These are phyloP conservation scores for Helotiales sp. DNA, from an alignment of 2,329 filamentous ascomycete genomes.

Conservation along the genomic window DNA sequence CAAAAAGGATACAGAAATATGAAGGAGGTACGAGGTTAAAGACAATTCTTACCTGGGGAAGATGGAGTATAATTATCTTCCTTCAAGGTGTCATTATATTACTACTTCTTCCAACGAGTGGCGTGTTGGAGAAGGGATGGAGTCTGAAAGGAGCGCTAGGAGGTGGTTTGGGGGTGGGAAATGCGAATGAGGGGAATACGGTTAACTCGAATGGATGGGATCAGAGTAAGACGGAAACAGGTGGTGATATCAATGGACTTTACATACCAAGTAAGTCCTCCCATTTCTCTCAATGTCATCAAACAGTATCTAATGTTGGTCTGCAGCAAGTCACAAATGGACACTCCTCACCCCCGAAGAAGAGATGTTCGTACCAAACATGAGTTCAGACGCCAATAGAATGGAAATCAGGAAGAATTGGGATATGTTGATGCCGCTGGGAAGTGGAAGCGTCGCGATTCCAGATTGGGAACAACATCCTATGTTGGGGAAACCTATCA, in stretches of 20 bases:
- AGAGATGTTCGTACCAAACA: slow-evolving; percentile 36
- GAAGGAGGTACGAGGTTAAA: slow-evolving; percentile 10
- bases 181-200: background rate
- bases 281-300: background rate
- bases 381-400: slow-evolving; percentile 32
- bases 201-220: too few relatives aligned
- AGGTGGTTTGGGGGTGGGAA: background rate
- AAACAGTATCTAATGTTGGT: background rate
- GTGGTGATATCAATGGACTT: slow-evolving; percentile 37
- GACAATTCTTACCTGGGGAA: slow-evolving; percentile 28
- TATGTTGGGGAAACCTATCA: slow-evolving; percentile 35
- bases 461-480: slow-evolving; percentile 34
- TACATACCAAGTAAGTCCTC: slow-evolving; percentile 33
- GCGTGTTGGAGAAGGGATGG: slow-evolving; percentile 16
- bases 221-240: slow-evolving; percentile 31
- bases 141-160: background rate
- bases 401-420: slow-evolving; percentile 35
- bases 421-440: slow-evolving; percentile 37
- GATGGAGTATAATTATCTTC: slow-evolving; percentile 31
- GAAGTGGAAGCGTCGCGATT: slow-evolving; percentile 35
- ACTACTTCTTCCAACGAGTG: slow-evolving; percentile 25
- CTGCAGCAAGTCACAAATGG: slow-evolving; percentile 29
- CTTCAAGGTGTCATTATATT: slow-evolving; percentile 32
- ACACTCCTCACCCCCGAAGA: slow-evolving; percentile 32
- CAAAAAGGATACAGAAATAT: slow-evolving; percentile 11